These are phyloP conservation scores for Usnea hakonensis DNA, from an alignment of 495 filamentous ascomycete species.

Conservation along the genomic window DNA sequence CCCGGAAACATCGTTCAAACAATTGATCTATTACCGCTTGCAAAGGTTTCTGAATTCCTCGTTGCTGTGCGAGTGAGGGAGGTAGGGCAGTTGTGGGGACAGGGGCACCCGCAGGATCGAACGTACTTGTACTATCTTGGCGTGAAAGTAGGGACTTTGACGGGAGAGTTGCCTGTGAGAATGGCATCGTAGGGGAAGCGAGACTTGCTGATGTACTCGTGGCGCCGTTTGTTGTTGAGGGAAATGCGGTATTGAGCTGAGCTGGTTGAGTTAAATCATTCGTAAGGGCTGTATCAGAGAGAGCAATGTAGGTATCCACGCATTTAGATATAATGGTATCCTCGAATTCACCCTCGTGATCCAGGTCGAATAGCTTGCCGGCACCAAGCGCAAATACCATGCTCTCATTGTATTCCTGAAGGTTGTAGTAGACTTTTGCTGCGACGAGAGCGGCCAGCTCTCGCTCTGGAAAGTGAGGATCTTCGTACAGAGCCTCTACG, in stretches of 20 bases:
- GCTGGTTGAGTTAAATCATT: conserved; percentile 46
- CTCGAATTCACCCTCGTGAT: conserved; percentile 89
- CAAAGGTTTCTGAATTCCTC: conserved; percentile 59
- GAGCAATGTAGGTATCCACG: conserved; percentile 91
- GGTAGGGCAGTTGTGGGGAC: conserved; percentile 44
- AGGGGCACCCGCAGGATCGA: conserved; percentile 48
- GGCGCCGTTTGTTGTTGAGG: conserved; percentile 50
- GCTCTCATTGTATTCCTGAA: conserved; percentile 97
- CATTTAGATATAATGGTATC: conserved; percentile 99
- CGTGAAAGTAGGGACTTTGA: conserved; percentile 89
- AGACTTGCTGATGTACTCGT: conserved; percentile 62
- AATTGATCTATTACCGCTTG: conserved; percentile 77
- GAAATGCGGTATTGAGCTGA: conserved; percentile 67
- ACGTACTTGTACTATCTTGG: conserved; percentile 53
- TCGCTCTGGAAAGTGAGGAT: conserved; percentile 87
- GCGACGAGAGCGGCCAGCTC: conserved; percentile 90
- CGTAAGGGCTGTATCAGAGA: conserved; percentile 53
- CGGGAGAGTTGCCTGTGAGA: conserved; percentile 82
- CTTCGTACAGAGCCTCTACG: conserved; percentile 97
- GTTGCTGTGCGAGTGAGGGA: conserved; percentile 45
- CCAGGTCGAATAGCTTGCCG: conserved; percentile 89
- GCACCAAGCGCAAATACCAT: conserved; percentile 97
- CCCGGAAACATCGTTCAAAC: conserved; percentile 82
- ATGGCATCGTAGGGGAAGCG: conserved; percentile 82
- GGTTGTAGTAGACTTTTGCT: conserved; percentile 96